phyloP scores from a whole-genome alignment of 768 basidiomycete genomes.

The Dictyophora rubrovolvata region DNA sequence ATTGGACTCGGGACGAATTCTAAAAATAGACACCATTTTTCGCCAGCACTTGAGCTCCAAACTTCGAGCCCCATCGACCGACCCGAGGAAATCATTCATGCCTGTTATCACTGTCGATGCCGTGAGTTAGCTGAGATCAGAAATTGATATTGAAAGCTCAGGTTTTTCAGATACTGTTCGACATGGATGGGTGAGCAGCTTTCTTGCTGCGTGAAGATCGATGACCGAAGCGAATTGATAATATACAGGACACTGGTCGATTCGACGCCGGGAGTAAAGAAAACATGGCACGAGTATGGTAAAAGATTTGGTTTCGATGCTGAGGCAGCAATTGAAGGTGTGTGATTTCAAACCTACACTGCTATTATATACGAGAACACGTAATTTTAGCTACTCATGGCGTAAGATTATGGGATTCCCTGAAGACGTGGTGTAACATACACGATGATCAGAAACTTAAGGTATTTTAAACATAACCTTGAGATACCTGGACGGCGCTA shows the following conservation, averaged over 20 bases:
- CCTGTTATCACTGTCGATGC: constrained; percentile 17
- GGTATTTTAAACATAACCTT: constrained; percentile 27
- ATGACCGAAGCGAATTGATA: constrained; percentile 6
- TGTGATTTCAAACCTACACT: not conserved
- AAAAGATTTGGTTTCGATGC: constrained; percentile 52
- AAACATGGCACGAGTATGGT: constrained; percentile 66
- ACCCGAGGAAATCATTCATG: not conserved
- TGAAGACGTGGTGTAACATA: constrained; percentile 59
- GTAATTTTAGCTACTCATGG: constrained; percentile 49
- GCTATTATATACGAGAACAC: not conserved
- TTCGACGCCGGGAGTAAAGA: constrained; percentile 74
- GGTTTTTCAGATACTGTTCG: constrained; percentile 18
- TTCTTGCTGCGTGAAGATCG: not conserved
- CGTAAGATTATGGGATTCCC: constrained; percentile 62
- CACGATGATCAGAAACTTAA: constrained; percentile 43
- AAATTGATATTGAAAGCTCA: not conserved
- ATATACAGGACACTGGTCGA: constrained; percentile 57
- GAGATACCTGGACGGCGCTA: not conserved
- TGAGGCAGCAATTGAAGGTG: constrained; percentile 24
- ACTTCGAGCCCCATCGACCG: not conserved
- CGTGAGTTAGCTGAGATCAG: constrained; percentile 10
- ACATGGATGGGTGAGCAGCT: constrained; percentile 22
- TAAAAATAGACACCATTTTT: not conserved
- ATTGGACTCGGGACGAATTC: not conserved
- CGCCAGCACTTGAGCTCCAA: too few species aligned